Evolutionary conservation across 257 asterid species (phyloP), one percentile per base, ranked within the genome.

Genomic region (Solanum medicagineum): DNA sequence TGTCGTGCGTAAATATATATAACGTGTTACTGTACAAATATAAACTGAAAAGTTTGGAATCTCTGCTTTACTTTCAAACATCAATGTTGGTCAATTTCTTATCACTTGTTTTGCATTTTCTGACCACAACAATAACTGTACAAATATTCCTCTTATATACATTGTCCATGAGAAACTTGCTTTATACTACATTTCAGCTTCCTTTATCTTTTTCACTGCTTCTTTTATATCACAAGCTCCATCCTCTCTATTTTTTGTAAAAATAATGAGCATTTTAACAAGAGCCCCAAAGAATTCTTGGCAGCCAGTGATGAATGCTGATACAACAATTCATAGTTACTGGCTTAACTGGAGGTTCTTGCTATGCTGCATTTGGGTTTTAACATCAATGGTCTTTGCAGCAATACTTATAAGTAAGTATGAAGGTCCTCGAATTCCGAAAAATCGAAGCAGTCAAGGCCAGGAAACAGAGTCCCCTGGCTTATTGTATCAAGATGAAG

Each of bases 291-390:
- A 84, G 74, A 79, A 57, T 83, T 89, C 95, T 85, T 93, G 97
- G 97, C 94, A 89, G 83, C 95, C 97, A 8, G 92, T 91, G 32
- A 84, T 86, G 91, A 90, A 93, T 0, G 95, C 87, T 0, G 85
- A 90, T 68, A 92, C 97, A 66, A 93, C 94, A 14, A 88, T 91
- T 8, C 14, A 91, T 57, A 47, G 92, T 16, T 93, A 93, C 45
- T 93, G 95, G 95, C 89, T 93, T 3, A 93, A 93, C 63, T 93
- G 97, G 97, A 91, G 95, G 83, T 90, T 93, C 10, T 70, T 91
- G 85, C 88, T 93, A 8, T 92, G 97, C 60, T 90, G 91, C 10
- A 24, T 92, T 24, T 93, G 95, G 95, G 45, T 92, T 32, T 49
- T 92, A 26, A 54, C 86, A 86, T 87, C 93, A 1, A 87, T 93